phyloP scores from a whole-genome alignment of 352 stramenopile species.

The Blastocystis sp. region DNA sequence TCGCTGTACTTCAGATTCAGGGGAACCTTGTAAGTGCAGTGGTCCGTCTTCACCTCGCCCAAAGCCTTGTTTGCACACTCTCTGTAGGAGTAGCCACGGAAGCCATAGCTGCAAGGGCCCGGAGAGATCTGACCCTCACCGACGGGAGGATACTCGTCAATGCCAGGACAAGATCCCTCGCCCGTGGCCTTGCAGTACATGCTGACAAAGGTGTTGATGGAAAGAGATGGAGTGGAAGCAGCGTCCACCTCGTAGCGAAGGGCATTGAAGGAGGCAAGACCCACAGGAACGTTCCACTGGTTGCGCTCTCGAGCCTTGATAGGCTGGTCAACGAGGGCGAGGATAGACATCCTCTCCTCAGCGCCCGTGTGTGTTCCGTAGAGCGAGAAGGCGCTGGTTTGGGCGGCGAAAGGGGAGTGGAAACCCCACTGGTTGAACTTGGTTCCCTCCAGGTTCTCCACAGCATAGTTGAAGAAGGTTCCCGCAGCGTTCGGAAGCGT shows the following conservation, averaged over 20 bases:
- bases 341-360: conserved; percentile 1
- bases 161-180: background rate
- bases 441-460: conserved; percentile 52
- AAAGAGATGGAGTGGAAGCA: background rate
- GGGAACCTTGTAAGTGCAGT: conserved; percentile 9
- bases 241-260: background rate
- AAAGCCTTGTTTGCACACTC: background rate
- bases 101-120: background rate
- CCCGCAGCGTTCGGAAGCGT: background rate
- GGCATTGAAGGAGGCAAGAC: conserved; percentile 6
- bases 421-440: conserved; percentile 36
- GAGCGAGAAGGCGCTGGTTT: background rate
- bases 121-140: conserved; percentile 30
- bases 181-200: background rate
- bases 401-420: background rate
- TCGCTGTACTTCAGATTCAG: background rate
- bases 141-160: conserved; percentile 10
- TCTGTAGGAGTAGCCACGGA: conserved; percentile 17
- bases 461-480: conserved; percentile 9
- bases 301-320: background rate
- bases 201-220: background rate
- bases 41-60: conserved; percentile 16
- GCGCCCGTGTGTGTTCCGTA: background rate
- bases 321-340: background rate
- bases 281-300: conserved; percentile 8